Evolutionary conservation across 495 filamentous ascomycete species (phyloP).

Genomic region (Xylaria intraflava): DNA sequence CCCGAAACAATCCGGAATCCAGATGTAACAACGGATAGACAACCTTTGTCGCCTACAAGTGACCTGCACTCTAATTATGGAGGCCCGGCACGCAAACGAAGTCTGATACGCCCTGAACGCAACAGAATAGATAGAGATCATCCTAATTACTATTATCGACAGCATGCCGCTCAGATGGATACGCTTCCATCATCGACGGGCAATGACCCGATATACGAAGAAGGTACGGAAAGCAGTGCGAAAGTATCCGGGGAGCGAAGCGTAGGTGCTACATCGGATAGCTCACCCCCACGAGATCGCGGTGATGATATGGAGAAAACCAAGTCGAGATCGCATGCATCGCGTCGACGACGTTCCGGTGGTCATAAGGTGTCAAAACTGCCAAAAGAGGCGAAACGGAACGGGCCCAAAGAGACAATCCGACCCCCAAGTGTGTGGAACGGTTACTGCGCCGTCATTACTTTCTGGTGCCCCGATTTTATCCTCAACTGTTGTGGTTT

Average conservation of each 20-base stretch:
- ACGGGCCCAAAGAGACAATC: slow-evolving; percentile 59
- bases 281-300: slow-evolving; percentile 31
- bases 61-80: slow-evolving; percentile 21
- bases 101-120: slow-evolving; percentile 81
- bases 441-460: slow-evolving; percentile 87
- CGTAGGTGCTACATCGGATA: slow-evolving; percentile 33
- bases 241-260: slow-evolving; percentile 44
- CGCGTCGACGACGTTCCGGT: slow-evolving; percentile 27
- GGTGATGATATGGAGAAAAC: slow-evolving; percentile 35
- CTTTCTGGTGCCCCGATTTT: slow-evolving; percentile 90
- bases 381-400: slow-evolving; percentile 54
- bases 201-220: slow-evolving; percentile 78
- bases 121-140: slow-evolving; percentile 73
- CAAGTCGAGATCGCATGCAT: slow-evolving; percentile 12
- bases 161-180: slow-evolving; percentile 84
- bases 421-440: slow-evolving; percentile 87
- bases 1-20: slow-evolving; percentile 43
- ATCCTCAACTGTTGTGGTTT: slow-evolving; percentile 80
- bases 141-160: slow-evolving; percentile 89
- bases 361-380: slow-evolving; percentile 37
- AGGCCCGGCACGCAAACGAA: slow-evolving; percentile 59
- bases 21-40: slow-evolving; percentile 41
- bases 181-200: slow-evolving; percentile 85
- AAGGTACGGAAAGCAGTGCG: slow-evolving; percentile 48
- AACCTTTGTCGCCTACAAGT: slow-evolving; percentile 40